Evolutionary conservation across 2,329 filamentous ascomycete genomes (phyloP).

Genomic region (Colletotrichum sp.): DNA sequence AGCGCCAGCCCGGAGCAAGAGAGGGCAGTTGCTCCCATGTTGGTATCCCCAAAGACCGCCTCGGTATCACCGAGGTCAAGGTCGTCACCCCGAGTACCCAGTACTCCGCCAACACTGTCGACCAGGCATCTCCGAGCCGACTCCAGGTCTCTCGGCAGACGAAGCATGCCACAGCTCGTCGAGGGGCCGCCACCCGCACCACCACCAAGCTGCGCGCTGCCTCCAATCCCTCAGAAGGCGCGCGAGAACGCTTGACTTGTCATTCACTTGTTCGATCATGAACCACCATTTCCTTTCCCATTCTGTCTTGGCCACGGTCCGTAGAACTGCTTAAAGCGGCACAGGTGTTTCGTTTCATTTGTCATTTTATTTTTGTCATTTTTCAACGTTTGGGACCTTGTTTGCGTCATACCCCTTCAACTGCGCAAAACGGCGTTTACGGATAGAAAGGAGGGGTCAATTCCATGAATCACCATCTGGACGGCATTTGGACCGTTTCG

Average conservation of each 20-base stretch:
- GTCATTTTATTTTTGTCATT: neutral
- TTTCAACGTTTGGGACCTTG: neutral
- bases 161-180: conserved; percentile 56
- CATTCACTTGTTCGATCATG: neutral
- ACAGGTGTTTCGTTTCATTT: neutral
- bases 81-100: neutral
- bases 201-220: conserved; percentile 60
- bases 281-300: neutral
- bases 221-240: conserved; percentile 49
- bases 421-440: conserved; percentile 20
- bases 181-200: conserved; percentile 59
- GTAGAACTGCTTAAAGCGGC: neutral
- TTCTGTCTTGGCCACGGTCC: neutral
- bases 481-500: conserved; percentile 11
- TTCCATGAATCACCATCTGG: neutral
- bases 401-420: conserved; percentile 22
- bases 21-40: neutral
- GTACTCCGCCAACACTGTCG: neutral
- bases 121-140: neutral
- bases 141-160: conserved; percentile 35
- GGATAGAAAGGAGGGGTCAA: conserved; percentile 1
- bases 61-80: neutral
- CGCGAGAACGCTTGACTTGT: neutral
- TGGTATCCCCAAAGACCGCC: neutral
- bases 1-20: neutral